These are phyloP conservation scores for Haplographium delicatum DNA, from an alignment of 495 filamentous ascomycete genomes.

Conservation along the genomic window DNA sequence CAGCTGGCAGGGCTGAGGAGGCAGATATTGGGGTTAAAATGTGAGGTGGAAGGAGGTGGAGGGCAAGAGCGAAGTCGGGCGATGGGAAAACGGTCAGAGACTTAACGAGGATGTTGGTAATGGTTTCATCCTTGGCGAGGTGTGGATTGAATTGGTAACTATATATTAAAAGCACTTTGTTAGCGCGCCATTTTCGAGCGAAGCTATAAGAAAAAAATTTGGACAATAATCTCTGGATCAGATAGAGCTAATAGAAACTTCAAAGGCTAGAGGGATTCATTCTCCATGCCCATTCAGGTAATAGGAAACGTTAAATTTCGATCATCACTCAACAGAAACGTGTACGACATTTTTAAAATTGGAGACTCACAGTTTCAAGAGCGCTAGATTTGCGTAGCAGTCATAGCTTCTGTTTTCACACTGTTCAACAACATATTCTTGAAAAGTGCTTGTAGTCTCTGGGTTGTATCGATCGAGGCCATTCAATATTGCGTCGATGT, in stretches of 20 bases:
- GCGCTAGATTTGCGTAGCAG: slow-evolving; percentile 89
- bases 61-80: slow-evolving; percentile 87
- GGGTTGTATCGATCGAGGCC: slow-evolving; percentile 98
- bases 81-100: slow-evolving; percentile 95
- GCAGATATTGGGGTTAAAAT: slow-evolving; percentile 43
- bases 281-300: slow-evolving; percentile 66
- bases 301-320: slow-evolving; percentile 93
- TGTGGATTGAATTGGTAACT: slow-evolving; percentile 99
- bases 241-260: slow-evolving; percentile 61
- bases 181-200: background rate
- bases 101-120: slow-evolving; percentile 98
- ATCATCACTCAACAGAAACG: slow-evolving; percentile 57
- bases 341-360: background rate
- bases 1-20: slow-evolving; percentile 40
- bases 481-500: slow-evolving; percentile 87
- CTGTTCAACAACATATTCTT: slow-evolving; percentile 91
- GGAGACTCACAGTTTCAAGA: slow-evolving; percentile 90
- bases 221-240: slow-evolving; percentile 38
- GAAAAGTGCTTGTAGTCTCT: slow-evolving; percentile 88
- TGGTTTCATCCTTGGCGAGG: slow-evolving; percentile 91
- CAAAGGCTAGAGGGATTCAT: slow-evolving; percentile 44
- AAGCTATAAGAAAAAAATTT: background rate
- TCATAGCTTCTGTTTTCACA: slow-evolving; percentile 93
- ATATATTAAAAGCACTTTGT: slow-evolving; percentile 4
- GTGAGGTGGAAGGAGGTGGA: slow-evolving; percentile 83